Evolutionary conservation across 1,139 yeast species (phyloP).

Genomic region (Kodamaea anthophila): DNA sequence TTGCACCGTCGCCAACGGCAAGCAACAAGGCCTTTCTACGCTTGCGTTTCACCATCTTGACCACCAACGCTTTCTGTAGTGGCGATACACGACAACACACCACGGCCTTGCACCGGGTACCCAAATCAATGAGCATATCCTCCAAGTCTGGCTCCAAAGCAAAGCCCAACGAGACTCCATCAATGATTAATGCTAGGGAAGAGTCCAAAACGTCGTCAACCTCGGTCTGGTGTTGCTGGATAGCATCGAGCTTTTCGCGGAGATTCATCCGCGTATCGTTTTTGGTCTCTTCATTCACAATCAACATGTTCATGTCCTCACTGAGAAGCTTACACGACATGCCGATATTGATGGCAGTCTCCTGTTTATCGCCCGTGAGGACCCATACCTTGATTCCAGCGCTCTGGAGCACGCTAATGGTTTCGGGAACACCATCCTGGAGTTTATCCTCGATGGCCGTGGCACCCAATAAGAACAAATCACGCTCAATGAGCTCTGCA

Average conservation of each 20-base stretch:
- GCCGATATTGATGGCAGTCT: constrained; percentile 98
- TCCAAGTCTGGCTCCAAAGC: constrained; percentile 83
- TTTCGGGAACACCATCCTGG: constrained; percentile 98
- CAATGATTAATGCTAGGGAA: constrained; percentile 83
- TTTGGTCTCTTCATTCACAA: constrained; percentile 79
- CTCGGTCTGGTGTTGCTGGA: constrained; percentile 60
- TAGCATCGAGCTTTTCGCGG: constrained; percentile 68
- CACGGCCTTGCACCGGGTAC: constrained; percentile 87
- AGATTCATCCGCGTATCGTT: constrained; percentile 70
- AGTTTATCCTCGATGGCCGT: constrained; percentile 97
- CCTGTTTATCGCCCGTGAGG: constrained; percentile 96
- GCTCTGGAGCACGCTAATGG: constrained; percentile 87
- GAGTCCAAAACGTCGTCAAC: constrained; percentile 58
- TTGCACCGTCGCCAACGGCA: constrained; percentile 98
- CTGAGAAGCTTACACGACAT: constrained; percentile 92
- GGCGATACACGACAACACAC: constrained; percentile 96
- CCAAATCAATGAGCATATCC: constrained; percentile 71
- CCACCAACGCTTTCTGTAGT: constrained; percentile 92
- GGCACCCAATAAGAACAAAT: constrained; percentile 81
- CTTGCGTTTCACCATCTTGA: constrained; percentile 74
- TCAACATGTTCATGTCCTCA: constrained; percentile 91
- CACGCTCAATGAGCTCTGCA: constrained; percentile 72
- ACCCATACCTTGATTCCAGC: constrained; percentile 99
- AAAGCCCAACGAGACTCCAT: constrained; percentile 81
- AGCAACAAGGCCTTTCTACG: constrained; percentile 71